Evolutionary conservation across 495 filamentous ascomycete genomes (phyloP), one percentile per base, ranked within the genome.

Genomic region (Achaetomiella virescens): DNA sequence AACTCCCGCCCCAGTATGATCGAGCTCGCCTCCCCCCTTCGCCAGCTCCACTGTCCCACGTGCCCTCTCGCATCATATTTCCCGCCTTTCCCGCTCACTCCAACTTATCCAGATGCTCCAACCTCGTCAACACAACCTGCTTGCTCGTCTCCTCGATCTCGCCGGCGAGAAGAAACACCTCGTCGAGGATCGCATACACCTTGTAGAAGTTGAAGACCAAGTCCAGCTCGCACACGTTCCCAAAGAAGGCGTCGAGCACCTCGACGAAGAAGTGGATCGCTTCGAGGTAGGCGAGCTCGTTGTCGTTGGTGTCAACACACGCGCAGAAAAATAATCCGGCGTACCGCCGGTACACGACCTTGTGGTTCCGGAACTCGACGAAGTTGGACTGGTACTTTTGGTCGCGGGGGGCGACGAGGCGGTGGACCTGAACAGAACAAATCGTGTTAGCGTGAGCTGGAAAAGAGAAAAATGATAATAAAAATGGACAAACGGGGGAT

Each of bases 161-260:
- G 36, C 93, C 93, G 2, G 95, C 93, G 57, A 99, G 70, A n/a
- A n/a, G n/a, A 62, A 99, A 79, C 46, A 99, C 80, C 78, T 99
- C 93, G 66, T 99, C 93, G 21, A 99, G 80, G 63, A 99, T 97
- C 72, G 95, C 97, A 72, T 99, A 99, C 52, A 95, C 93, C 76
- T 97, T 97, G 69, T 97, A 93, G 71, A 97, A 97, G 72, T 97
- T 97, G 81, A 99, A 99, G 66, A 97, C 96, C 67, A 98, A 93
- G 66, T 98, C 93, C 61, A 98, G 78, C 77, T 99, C 95, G 83
- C 93, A 98, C 51, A 98, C 93, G 70, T 98, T 98, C 62, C 93
- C 93, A 69, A 98, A 98, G 77, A 98, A 98, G 62, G 88, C 81
- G 80, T 98, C 93, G 65, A 98, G 78, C 59, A 98, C 93, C 75